These are phyloP conservation scores for Gentiana dahurica DNA, from an alignment of 257 asterid genomes.

Conservation along the genomic window DNA sequence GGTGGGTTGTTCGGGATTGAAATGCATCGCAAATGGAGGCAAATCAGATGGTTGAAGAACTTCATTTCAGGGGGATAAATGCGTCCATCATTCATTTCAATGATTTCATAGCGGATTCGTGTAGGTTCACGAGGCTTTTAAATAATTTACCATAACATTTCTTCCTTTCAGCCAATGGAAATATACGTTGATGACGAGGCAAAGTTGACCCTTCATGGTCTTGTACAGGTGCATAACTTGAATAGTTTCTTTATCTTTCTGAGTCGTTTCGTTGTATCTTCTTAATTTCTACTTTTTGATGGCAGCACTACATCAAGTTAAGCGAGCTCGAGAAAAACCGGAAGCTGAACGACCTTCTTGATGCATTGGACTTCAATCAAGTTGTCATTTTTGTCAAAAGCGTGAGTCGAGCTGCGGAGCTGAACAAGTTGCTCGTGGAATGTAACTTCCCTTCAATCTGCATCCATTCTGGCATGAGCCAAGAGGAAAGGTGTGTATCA, in stretches of 20 bases:
- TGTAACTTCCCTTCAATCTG: conserved; percentile 84
- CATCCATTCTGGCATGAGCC: conserved; percentile 93
- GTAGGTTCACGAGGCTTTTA: conserved; percentile 57
- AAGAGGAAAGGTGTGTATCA: conserved; percentile 61
- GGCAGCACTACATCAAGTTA: conserved; percentile 89
- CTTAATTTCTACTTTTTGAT: conserved; percentile 9
- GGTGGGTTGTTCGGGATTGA: conserved; percentile 7
- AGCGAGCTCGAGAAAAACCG: conserved; percentile 77
- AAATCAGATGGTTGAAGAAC: conserved; percentile 32
- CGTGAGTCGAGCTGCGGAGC: conserved; percentile 78
- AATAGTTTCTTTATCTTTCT: conserved; percentile 1
- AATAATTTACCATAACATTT: conserved; percentile 66
- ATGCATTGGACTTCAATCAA: conserved; percentile 87
- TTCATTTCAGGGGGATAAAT: conserved; percentile 27
- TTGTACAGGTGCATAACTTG: conserved; percentile 50
- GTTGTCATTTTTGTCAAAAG: conserved; percentile 87
- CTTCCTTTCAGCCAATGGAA: conserved; percentile 90
- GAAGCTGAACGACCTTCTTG: conserved; percentile 78
- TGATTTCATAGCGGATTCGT: conserved; percentile 34
- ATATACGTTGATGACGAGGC: conserved; percentile 94
- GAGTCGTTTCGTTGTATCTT: neutral
- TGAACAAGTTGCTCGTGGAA: conserved; percentile 78
- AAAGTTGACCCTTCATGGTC: conserved; percentile 91
- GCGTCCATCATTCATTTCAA: conserved; percentile 37
- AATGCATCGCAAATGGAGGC: conserved; percentile 31